phyloP scores from a whole-genome alignment of 352 stramenopile species.

The Thraustochytrium sp. region DNA sequence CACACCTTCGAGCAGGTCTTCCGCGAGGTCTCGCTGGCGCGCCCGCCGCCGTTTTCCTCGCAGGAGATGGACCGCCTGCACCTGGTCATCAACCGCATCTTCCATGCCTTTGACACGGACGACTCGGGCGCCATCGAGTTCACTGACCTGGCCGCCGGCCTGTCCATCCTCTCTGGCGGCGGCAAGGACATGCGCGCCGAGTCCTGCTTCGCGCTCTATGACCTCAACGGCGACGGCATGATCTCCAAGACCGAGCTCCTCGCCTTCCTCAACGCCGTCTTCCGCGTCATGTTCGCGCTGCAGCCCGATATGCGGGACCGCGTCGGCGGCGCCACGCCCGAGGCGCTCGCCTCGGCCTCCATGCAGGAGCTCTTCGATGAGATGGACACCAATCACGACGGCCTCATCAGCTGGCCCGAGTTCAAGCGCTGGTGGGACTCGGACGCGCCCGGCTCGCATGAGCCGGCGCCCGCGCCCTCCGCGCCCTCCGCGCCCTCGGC shows the following conservation, averaged over 20 bases:
- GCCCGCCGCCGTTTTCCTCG: constrained; percentile 43
- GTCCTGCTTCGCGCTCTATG: constrained; percentile 73
- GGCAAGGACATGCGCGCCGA: constrained; percentile 75
- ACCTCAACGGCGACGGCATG: constrained; percentile 68
- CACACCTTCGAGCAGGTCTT: constrained; percentile 57
- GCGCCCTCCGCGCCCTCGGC: background rate
- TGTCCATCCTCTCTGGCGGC: constrained; percentile 72
- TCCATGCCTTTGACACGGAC: constrained; percentile 71
- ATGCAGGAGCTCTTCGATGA: constrained; percentile 68
- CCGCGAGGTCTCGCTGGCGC: constrained; percentile 47
- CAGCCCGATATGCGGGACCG: constrained; percentile 57
- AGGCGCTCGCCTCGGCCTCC: constrained; percentile 67
- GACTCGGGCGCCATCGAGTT: constrained; percentile 76
- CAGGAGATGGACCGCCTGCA: constrained; percentile 53
- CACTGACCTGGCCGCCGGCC: constrained; percentile 68
- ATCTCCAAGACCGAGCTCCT: constrained; percentile 60
- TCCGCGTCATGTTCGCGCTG: constrained; percentile 75
- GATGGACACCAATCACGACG: constrained; percentile 48
- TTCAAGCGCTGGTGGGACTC: constrained; percentile 70
- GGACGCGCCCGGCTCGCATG: constrained; percentile 1
- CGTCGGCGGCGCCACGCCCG: constrained; percentile 63
- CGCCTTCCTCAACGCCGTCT: constrained; percentile 70
- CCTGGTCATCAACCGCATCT: constrained; percentile 66
- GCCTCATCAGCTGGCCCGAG: constrained; percentile 67
- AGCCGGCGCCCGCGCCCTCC: background rate